Evolutionary conservation across 805 yeast genomes (phyloP), one percentile per base, ranked within the genome.

Genomic region (Barnettozyma salicaria): DNA sequence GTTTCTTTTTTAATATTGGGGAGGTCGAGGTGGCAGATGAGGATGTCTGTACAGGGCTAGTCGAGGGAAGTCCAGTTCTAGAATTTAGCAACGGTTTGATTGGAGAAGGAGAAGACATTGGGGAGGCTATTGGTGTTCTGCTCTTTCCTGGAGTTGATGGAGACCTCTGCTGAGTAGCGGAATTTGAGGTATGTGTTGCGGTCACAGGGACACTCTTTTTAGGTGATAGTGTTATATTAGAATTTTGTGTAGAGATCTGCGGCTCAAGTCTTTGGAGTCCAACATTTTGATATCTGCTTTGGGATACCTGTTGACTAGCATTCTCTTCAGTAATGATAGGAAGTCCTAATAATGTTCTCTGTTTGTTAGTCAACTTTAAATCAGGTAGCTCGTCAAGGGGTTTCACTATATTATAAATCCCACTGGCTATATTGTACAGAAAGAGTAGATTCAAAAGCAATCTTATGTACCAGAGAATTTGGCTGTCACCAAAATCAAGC

Each of bases 271-370:
- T 36, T 20, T 25, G 20, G n/a, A 29, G 21, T 17, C 18, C 14
- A 14, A 17, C 16, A 6, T 24, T n/a, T n/a, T n/a, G n/a, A n/a
- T n/a, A n/a, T n/a, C n/a, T n/a, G n/a, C n/a, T n/a, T n/a, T n/a
- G n/a, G n/a, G 28, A 6, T 12, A 23, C 12, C 28, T 22, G 28
- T 4, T 6, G 21, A 8, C 11, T 13, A 18, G 25, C 16, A 4
- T 28, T 25, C 27, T 30, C 16, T 17, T 18, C 6, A n/a, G 30
- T n/a, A 26, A 32, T 7, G 7, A 24, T 26, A n/a, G 49, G 47
- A 14, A 65, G 41, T 0, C 68, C 68, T 23, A 65, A 41, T 18
- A 64, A 46, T n/a, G 48, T 42, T 42, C 53, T 56, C 39, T 64
- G 70, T 9, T 52, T 52, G 4, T 49, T 42, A 7, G 51, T 51